Evolutionary conservation across 352 stramenopile species (phyloP).

Genomic region (Aphanomyces cochlioides): DNA sequence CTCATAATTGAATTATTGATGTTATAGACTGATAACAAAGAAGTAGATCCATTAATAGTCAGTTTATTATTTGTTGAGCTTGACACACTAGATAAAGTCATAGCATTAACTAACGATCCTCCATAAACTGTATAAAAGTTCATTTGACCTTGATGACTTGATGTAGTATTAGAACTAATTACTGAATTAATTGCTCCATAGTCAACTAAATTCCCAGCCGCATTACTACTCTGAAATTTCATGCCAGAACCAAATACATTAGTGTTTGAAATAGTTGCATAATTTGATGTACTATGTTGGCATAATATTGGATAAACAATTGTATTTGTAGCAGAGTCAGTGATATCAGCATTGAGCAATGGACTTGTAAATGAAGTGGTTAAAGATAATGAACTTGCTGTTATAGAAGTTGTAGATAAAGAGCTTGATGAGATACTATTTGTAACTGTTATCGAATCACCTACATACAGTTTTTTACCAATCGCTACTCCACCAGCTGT

Average conservation of each 20-base stretch:
- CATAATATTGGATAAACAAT: constrained; percentile 11
- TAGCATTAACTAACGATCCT: constrained; percentile 5
- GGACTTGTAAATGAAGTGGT: no score
- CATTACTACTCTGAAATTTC: not conserved
- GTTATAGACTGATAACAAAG: constrained; percentile 2
- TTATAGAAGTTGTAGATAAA: no score
- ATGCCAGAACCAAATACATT: not conserved
- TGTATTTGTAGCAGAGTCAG: no score
- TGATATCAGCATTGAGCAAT: no score
- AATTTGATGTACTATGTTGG: constrained; percentile 2
- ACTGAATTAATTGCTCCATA: not conserved
- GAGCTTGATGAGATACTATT: no score
- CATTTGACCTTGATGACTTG: constrained; percentile 1
- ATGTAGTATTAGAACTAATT: not conserved
- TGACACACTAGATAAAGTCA: constrained; percentile 7
- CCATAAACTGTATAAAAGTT: not conserved
- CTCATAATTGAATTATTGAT: not conserved
- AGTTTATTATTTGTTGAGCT: no score
- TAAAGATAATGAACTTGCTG: no score
- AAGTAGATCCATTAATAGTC: not conserved
- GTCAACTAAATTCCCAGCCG: not conserved
- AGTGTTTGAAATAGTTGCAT: constrained; percentile 2
- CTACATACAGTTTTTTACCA: no score
- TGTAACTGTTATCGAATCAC: no score
- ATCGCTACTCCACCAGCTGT: no score